phyloP scores from a whole-genome alignment of 108 stramenopile species.

The Aurantiochytrium sp. region DNA sequence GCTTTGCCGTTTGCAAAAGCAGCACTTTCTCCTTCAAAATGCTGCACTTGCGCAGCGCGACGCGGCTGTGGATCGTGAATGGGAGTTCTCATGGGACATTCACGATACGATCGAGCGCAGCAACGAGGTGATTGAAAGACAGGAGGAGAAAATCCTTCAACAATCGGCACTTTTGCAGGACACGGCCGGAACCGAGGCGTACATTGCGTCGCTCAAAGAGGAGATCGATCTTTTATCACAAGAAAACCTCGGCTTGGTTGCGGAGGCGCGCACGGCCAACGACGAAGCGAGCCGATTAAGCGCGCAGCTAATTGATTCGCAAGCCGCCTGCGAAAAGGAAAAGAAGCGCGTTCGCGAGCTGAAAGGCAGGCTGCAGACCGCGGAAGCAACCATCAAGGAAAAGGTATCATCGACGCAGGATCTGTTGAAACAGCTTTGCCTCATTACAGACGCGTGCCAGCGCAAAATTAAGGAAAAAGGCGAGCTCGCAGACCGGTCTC shows the following conservation, averaged over 20 bases:
- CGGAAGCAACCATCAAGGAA: background rate
- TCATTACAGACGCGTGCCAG: background rate
- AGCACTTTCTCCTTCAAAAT: background rate
- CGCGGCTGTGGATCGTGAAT: background rate
- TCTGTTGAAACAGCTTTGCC: background rate
- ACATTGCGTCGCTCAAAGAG: background rate
- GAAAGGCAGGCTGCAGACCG: background rate
- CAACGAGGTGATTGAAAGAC: background rate
- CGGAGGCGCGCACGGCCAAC: background rate
- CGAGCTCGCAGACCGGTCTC: background rate
- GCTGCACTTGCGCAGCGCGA: background rate
- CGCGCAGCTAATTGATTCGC: background rate
- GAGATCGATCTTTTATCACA: background rate
- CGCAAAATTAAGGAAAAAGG: background rate
- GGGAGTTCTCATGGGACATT: background rate
- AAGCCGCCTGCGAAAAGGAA: background rate
- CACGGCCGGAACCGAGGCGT: background rate
- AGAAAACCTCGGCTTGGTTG: background rate
- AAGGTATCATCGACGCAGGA: background rate
- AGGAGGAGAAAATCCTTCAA: background rate
- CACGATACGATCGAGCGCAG: background rate
- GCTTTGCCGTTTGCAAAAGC: background rate
- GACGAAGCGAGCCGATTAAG: background rate
- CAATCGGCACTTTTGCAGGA: background rate
- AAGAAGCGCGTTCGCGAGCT: background rate